Evolutionary conservation across 2,329 filamentous ascomycete genomes (phyloP).

Genomic region (Colletotrichum musae): DNA sequence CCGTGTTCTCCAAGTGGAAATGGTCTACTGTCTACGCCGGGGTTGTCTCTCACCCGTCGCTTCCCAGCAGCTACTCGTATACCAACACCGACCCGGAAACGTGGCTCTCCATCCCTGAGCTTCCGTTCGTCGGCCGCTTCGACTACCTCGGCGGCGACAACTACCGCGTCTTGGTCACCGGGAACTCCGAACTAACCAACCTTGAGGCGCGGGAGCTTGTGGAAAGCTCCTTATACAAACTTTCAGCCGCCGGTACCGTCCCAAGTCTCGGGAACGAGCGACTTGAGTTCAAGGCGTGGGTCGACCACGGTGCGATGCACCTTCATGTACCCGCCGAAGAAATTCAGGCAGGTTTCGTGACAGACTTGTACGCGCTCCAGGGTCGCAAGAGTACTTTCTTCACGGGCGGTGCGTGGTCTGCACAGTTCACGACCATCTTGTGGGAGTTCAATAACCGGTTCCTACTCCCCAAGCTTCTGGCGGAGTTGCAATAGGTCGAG

Average conservation of each 20-base stretch:
- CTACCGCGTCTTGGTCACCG: slow-evolving; percentile 48
- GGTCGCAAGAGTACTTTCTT: slow-evolving; percentile 57
- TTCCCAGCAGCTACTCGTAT: slow-evolving; percentile 46
- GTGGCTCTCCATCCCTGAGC: slow-evolving; percentile 46
- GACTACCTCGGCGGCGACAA: slow-evolving; percentile 46
- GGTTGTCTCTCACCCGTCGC: slow-evolving; percentile 49
- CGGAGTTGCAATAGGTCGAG: neutral
- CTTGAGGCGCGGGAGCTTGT: slow-evolving; percentile 46
- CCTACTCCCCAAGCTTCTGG: slow-evolving; percentile 47
- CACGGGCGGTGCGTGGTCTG: slow-evolving; percentile 52
- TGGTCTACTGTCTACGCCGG: slow-evolving; percentile 51
- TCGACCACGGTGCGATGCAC: slow-evolving; percentile 51
- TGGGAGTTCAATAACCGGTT: slow-evolving; percentile 51
- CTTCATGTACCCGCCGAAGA: slow-evolving; percentile 48
- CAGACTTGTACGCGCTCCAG: slow-evolving; percentile 54
- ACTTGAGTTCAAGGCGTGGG: slow-evolving; percentile 47
- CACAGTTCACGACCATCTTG: slow-evolving; percentile 50
- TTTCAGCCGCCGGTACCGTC: slow-evolving; percentile 44
- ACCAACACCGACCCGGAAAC: slow-evolving; percentile 48
- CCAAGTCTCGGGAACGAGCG: slow-evolving; percentile 33
- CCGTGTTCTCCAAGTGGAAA: slow-evolving; percentile 50
- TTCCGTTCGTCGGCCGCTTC: slow-evolving; percentile 48
- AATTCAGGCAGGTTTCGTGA: slow-evolving; percentile 53
- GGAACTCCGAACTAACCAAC: slow-evolving; percentile 41
- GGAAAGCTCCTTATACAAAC: slow-evolving; percentile 43